Evolutionary conservation across 768 basidiomycete genomes (phyloP).

Genomic region (Tricholoma hemisulphureum): DNA sequence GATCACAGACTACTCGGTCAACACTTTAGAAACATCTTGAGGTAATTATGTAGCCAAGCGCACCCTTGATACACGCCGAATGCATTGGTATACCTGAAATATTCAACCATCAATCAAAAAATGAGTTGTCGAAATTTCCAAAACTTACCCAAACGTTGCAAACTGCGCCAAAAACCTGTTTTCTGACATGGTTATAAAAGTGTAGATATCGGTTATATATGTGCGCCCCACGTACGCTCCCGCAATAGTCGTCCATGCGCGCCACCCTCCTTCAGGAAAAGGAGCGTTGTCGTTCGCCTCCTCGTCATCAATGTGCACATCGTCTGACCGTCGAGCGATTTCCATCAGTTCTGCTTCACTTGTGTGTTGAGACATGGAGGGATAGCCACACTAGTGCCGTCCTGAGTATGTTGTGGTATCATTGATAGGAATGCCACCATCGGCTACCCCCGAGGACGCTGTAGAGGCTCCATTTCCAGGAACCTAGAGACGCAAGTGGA

Average conservation of each 20-base stretch:
- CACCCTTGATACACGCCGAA: slow-evolving; percentile 28
- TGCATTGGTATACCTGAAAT: slow-evolving; percentile 22
- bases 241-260: slow-evolving; percentile 16
- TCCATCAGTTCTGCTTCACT: not conserved
- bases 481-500: no score
- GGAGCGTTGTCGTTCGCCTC: not conserved
- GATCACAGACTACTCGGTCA: not conserved
- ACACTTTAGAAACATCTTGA: not conserved
- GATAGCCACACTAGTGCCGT: not conserved
- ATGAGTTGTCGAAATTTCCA: not conserved
- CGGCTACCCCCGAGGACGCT: no score
- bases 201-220: not conserved
- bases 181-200: not conserved
- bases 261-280: slow-evolving; percentile 17
- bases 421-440: no score
- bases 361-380: not conserved
- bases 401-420: not conserved
- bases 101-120: not conserved
- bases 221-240: slow-evolving; percentile 14
- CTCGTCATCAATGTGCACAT: not conserved
- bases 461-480: no score
- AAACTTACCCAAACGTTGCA: slow-evolving; percentile 22
- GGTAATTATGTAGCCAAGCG: not conserved
- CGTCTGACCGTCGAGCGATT: not conserved
- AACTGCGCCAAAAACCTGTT: slow-evolving; percentile 16